phyloP scores from a whole-genome alignment of 441 rosid genomes.

The Mallotus repandus region DNA sequence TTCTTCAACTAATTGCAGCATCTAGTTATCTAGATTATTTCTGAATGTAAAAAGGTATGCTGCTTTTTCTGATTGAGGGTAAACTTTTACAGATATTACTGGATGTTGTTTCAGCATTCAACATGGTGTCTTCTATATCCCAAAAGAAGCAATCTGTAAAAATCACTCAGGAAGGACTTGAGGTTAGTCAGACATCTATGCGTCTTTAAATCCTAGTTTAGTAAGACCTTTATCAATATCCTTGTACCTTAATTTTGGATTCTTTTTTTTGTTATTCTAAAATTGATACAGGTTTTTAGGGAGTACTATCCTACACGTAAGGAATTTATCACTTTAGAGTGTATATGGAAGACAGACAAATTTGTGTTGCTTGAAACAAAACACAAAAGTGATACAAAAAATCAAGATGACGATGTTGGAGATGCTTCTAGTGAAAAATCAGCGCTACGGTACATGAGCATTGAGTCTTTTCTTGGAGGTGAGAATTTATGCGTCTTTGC shows the following conservation, averaged over 20 bases:
- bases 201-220: conserved; percentile 17
- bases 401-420: conserved; percentile 29
- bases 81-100: conserved; percentile 52
- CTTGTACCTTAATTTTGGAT: conserved; percentile 15
- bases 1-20: background rate
- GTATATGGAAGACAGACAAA: conserved; percentile 65
- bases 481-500: conserved; percentile 16
- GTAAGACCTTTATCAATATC: background rate
- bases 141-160: conserved; percentile 69
- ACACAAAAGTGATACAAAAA: conserved; percentile 34
- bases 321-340: conserved; percentile 53
- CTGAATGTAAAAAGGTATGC: background rate
- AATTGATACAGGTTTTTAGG: conserved; percentile 52
- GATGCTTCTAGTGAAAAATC: conserved; percentile 31
- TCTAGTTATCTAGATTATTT: no score
- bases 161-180: conserved; percentile 63
- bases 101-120: conserved; percentile 65
- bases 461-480: conserved; percentile 61
- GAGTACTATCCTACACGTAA: conserved; percentile 69
- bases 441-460: conserved; percentile 46
- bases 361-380: conserved; percentile 54
- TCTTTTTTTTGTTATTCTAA: conserved; percentile 6
- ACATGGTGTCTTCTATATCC: conserved; percentile 60
- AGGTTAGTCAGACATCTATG: conserved; percentile 40
- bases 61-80: background rate